These are phyloP conservation scores for Cryptococcus sp. DNA, from an alignment of 1,284 basidiomycete species.

Conservation along the genomic window DNA sequence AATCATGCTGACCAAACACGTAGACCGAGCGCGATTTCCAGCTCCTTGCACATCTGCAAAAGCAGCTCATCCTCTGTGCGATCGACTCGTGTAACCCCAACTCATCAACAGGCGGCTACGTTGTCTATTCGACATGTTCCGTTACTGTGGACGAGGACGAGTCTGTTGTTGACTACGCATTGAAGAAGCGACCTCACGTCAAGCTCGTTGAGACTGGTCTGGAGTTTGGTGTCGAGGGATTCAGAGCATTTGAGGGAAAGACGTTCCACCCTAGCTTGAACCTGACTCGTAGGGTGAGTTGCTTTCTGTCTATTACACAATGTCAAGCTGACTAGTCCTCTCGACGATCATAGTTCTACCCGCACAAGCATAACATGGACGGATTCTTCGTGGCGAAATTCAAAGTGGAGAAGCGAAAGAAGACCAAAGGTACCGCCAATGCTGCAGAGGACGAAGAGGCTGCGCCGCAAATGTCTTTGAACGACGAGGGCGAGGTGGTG, in stretches of 20 bases:
- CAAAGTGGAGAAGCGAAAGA: slow-evolving; percentile 79
- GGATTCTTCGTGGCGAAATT: slow-evolving; percentile 99
- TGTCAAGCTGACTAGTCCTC: neutral
- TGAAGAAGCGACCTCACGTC: slow-evolving; percentile 93
- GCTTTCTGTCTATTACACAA: neutral
- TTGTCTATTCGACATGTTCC: slow-evolving; percentile 99
- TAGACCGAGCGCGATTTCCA: slow-evolving; percentile 93
- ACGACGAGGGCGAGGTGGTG: slow-evolving; percentile 41
- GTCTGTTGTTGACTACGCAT: slow-evolving; percentile 96
- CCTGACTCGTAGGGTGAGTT: slow-evolving; percentile 67
- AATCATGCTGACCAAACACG: slow-evolving; percentile 3
- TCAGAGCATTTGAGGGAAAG: slow-evolving; percentile 86
- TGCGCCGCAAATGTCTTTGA: slow-evolving; percentile 32
- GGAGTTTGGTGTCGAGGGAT: slow-evolving; percentile 90
- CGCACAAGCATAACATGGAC: slow-evolving; percentile 67
- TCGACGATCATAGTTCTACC: slow-evolving; percentile 41
- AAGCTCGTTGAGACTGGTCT: slow-evolving; percentile 91
- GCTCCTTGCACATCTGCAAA: slow-evolving; percentile 93
- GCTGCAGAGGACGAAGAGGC: slow-evolving; percentile 52
- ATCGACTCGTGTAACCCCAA: slow-evolving; percentile 92
- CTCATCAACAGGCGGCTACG: slow-evolving; percentile 86
- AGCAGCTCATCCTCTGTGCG: slow-evolving; percentile 96
- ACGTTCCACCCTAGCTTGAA: slow-evolving; percentile 75
- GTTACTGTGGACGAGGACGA: slow-evolving; percentile 99
- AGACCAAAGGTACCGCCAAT: slow-evolving; percentile 51